phyloP scores from a whole-genome alignment of 495 filamentous ascomycete species.

The Thermothielavioides terrestris region DNA sequence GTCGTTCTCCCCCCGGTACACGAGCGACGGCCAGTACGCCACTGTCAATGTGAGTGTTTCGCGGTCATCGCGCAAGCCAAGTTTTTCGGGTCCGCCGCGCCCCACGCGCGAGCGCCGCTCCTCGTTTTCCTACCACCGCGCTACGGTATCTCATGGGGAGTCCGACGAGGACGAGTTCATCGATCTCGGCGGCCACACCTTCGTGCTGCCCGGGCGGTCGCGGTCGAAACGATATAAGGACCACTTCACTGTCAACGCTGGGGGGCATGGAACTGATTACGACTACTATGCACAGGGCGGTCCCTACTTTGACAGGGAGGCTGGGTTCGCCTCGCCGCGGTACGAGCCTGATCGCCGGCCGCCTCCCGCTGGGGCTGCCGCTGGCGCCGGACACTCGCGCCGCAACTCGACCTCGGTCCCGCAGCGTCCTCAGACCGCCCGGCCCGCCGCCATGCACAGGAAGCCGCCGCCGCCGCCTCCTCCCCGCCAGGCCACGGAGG shows the following conservation, averaged over 20 bases:
- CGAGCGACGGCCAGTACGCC: constrained; percentile 48
- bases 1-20: constrained; percentile 42
- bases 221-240: constrained; percentile 33
- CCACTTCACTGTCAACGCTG: constrained; percentile 32
- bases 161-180: constrained; percentile 54
- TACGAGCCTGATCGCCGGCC: constrained; percentile 35
- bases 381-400: constrained; percentile 30
- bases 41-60: constrained; percentile 48
- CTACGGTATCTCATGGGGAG: constrained; percentile 45
- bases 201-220: constrained; percentile 38
- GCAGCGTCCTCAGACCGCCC: constrained; percentile 37
- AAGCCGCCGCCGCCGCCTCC: constrained; percentile 25
- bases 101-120: constrained; percentile 40
- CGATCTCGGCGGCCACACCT: constrained; percentile 42
- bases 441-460: constrained; percentile 30
- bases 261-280: constrained; percentile 49
- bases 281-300: constrained; percentile 46
- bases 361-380: constrained; percentile 8
- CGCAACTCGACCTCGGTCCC: constrained; percentile 36
- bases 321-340: constrained; percentile 36
- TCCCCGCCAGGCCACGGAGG: constrained; percentile 69
- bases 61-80: constrained; percentile 40
- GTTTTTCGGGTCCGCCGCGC: constrained; percentile 35
- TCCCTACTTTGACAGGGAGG: constrained; percentile 31
- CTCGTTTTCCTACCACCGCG: constrained; percentile 46